Percentiles rank a stretch among this genome's conserved stretches.
Conservation (phyloP, 768 basidiomycete species). For the Lentinula guzmanii region DNA sequence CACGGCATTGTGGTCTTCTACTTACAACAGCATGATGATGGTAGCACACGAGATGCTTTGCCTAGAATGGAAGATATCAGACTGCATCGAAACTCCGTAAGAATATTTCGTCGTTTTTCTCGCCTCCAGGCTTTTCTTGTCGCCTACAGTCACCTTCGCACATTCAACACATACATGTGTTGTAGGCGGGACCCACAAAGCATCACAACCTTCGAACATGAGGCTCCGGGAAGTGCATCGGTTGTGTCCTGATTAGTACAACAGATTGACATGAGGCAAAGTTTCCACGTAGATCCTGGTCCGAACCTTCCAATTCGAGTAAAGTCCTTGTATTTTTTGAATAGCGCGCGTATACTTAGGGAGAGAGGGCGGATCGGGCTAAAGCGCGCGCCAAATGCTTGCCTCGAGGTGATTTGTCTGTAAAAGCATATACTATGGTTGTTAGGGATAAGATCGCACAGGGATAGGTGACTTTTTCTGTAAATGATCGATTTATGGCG, state of each 20-base stretch:
- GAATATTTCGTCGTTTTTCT: no score
- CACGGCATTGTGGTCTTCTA: no score
- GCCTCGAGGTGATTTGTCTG: not conserved
- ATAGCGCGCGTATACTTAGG: not conserved
- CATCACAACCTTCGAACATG: not conserved
- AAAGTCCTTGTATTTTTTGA: not conserved
- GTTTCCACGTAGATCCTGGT: not conserved
- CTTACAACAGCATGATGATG: no score
- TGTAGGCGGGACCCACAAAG: not conserved
- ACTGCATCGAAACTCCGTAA: no score
- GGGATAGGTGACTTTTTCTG: no score
- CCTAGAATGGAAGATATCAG: no score
- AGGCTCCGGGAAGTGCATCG: not conserved
- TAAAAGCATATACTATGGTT: no score
- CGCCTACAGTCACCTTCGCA: not conserved
- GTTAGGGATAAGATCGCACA: no score
- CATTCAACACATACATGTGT: not conserved
- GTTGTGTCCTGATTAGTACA: not conserved
- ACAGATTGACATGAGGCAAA: not conserved
- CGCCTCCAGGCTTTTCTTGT: not conserved
- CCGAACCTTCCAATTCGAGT: not conserved
- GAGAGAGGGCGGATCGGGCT: no score
- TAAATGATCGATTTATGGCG: no score
- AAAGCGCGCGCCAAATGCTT: not conserved
- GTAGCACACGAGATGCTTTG: no score